A percentile compares a stretch with the other conserved stretches of the same genome.
Conservation (phyloP, 2,329 filamentous ascomycete genomes). For the Alternaria rosae region DNA sequence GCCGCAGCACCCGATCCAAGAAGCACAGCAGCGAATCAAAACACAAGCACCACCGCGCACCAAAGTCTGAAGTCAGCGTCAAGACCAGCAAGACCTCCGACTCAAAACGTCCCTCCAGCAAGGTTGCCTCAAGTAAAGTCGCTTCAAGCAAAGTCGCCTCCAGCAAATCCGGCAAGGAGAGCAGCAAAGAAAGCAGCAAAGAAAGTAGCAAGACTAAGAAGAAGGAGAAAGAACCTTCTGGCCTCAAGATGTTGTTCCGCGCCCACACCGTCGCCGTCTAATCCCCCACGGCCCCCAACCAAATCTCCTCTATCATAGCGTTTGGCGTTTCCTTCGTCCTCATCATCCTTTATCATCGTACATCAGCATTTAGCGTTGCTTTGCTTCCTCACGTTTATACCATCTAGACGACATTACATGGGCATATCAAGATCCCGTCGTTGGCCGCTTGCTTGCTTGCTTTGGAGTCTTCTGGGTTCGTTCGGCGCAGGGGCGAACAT, state of each 20-base stretch:
- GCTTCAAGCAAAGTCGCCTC: slow-evolving; percentile 6
- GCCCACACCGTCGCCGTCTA: slow-evolving; percentile 35
- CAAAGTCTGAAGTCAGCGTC: slow-evolving; percentile 34
- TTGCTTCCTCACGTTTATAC: slow-evolving; percentile 13
- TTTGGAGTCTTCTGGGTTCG: slow-evolving; percentile 7
- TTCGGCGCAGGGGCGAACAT: slow-evolving; percentile 5
- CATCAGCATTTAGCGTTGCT: slow-evolving; percentile 23
- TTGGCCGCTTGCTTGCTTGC: slow-evolving; percentile 1
- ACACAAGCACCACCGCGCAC: slow-evolving; percentile 39
- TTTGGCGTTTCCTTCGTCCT: slow-evolving; percentile 15
- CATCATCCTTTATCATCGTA: neutral
- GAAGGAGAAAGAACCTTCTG: slow-evolving; percentile 54
- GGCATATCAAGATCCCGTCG: slow-evolving; percentile 7
- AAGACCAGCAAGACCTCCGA: slow-evolving; percentile 30
- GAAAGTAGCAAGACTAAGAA: slow-evolving; percentile 36
- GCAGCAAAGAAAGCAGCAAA: slow-evolving; percentile 26
- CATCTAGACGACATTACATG: slow-evolving; percentile 13
- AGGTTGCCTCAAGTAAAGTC: slow-evolving; percentile 4
- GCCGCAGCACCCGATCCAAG: slow-evolving; percentile 34
- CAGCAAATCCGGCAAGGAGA: slow-evolving; percentile 25
- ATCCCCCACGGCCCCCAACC: neutral
- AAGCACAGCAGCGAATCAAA: slow-evolving; percentile 31
- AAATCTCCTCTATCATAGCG: slow-evolving; percentile 17
- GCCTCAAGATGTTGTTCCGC: slow-evolving; percentile 54
- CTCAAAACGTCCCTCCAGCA: slow-evolving; percentile 8